Percentiles rank a stretch among this genome's conserved stretches.
These are phyloP conservation scores for Trichosporon inkin DNA, from an alignment of 1,284 basidiomycete species.

Conservation along the genomic window DNA sequence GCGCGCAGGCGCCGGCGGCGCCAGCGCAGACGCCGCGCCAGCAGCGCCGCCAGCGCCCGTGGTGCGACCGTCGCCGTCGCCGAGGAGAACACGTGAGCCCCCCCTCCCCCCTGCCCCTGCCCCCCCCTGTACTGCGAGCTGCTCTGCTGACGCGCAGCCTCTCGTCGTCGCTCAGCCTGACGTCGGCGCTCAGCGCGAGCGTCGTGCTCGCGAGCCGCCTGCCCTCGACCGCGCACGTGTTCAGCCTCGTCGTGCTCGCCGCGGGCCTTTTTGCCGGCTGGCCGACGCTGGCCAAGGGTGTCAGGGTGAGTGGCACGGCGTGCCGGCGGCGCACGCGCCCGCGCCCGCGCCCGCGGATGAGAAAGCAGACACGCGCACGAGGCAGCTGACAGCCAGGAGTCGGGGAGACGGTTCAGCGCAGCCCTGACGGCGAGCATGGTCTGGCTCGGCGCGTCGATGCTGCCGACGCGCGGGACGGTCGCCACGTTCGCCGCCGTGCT, in stretches of 20 bases:
- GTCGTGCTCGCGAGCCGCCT: constrained; percentile 91
- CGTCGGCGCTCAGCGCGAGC: constrained; percentile 88
- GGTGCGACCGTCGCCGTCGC: constrained; percentile 19
- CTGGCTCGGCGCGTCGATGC: constrained; percentile 33
- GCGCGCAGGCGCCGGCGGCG: constrained; percentile 27
- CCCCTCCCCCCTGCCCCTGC: no score
- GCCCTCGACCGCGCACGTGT: constrained; percentile 76
- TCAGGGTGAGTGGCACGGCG: constrained; percentile 71
- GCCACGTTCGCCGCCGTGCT: constrained; percentile 28
- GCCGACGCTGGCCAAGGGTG: constrained; percentile 71
- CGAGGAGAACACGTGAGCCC: constrained; percentile 36
- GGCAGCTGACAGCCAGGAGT: constrained; percentile 29
- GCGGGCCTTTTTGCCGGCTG: constrained; percentile 80
- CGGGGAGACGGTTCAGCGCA: constrained; percentile 34
- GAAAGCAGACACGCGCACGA: no score
- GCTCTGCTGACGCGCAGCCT: constrained; percentile 57
- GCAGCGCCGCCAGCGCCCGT: constrained; percentile 17
- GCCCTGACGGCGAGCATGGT: constrained; percentile 35
- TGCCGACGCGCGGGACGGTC: constrained; percentile 25
- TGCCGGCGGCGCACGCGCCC: no score
- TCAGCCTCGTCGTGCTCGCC: constrained; percentile 81
- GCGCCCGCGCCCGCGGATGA: no score
- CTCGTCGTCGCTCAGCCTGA: constrained; percentile 85
- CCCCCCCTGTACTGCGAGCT: no score
- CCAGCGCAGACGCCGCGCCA: constrained; percentile 10